Evolutionary conservation across 192 early-diverging fungal genomes (phyloP).

Genomic region (Backusella mclennaniae): DNA sequence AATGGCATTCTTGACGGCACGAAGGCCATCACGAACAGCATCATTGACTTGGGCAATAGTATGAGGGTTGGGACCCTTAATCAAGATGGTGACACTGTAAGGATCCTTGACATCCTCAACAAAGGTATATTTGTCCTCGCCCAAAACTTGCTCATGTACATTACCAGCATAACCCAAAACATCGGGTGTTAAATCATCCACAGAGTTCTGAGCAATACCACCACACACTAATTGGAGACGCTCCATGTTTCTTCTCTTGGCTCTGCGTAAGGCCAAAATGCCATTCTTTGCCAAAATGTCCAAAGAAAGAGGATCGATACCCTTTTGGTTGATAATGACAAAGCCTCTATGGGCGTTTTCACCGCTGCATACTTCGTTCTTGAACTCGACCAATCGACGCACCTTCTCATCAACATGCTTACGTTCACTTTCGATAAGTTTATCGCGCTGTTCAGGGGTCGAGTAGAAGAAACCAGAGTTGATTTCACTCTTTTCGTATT

Average conservation of each 20-base stretch:
- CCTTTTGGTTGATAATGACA: conserved; percentile 99
- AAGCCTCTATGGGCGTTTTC: conserved; percentile 82
- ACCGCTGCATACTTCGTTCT: conserved; percentile 89
- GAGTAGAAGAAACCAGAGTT: conserved; percentile 99
- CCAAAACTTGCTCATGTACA: conserved; percentile 92
- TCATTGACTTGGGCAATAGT: conserved; percentile 95
- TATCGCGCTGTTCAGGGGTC: conserved; percentile 96
- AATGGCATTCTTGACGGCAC: conserved; percentile 97
- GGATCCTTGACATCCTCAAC: conserved; percentile 94
- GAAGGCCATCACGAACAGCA: conserved; percentile 96
- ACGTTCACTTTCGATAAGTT: conserved; percentile 96
- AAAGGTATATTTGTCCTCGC: conserved; percentile 99
- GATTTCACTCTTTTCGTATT: conserved; percentile 99
- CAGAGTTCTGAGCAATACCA: conserved; percentile 95
- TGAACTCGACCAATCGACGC: conserved; percentile 94
- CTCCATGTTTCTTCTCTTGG: conserved; percentile 99
- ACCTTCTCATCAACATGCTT: conserved; percentile 93
- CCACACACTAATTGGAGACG: conserved; percentile 94
- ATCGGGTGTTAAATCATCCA: conserved; percentile 86
- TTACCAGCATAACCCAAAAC: conserved; percentile 89
- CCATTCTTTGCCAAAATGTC: conserved; percentile 95
- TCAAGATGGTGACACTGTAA: conserved; percentile 86
- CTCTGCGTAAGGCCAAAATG: conserved; percentile 92
- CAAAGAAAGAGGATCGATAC: conserved; percentile 96
- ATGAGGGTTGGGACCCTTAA: conserved; percentile 94